phyloP scores from a whole-genome alignment of 495 filamentous ascomycete species.

The Aspergillus ellipticus region DNA sequence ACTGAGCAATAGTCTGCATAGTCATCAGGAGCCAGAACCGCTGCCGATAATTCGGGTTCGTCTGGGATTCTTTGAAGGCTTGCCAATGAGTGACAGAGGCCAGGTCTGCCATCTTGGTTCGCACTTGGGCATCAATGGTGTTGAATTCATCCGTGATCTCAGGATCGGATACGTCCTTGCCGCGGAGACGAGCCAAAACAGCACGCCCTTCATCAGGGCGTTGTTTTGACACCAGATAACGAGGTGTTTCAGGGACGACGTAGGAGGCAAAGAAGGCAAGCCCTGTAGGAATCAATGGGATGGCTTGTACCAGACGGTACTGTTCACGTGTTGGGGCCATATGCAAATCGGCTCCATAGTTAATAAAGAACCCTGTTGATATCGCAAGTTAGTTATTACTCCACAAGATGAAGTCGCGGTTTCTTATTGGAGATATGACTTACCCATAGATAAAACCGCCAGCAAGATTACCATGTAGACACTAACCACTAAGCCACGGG shows the following conservation, averaged over 20 bases:
- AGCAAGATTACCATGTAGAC: slow-evolving; percentile 49
- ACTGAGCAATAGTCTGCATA: slow-evolving; percentile 46
- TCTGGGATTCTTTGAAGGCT: slow-evolving; percentile 41
- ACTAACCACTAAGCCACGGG: slow-evolving; percentile 48
- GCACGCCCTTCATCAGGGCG: slow-evolving; percentile 30
- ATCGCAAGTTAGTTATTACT: neutral
- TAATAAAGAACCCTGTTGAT: slow-evolving; percentile 44
- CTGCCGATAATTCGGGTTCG: slow-evolving; percentile 40
- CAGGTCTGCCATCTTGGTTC: slow-evolving; percentile 23
- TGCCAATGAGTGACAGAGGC: slow-evolving; percentile 34
- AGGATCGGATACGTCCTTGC: slow-evolving; percentile 26
- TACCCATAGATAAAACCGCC: slow-evolving; percentile 36
- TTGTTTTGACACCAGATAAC: slow-evolving; percentile 38
- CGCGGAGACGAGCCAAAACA: slow-evolving; percentile 39
- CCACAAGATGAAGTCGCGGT: neutral
- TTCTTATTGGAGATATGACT: slow-evolving; percentile 8
- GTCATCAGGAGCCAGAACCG: slow-evolving; percentile 44
- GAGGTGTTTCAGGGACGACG: slow-evolving; percentile 38
- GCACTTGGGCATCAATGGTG: slow-evolving; percentile 31
- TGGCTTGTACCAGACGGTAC: slow-evolving; percentile 43
- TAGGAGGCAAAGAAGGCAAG: slow-evolving; percentile 35
- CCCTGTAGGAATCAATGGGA: slow-evolving; percentile 40
- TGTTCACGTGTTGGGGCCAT: slow-evolving; percentile 37
- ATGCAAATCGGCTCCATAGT: slow-evolving; percentile 40
- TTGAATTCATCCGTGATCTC: slow-evolving; percentile 34